Conservation (phyloP, 495 filamentous ascomycete species). For the Penicillium mononematosum region DNA sequence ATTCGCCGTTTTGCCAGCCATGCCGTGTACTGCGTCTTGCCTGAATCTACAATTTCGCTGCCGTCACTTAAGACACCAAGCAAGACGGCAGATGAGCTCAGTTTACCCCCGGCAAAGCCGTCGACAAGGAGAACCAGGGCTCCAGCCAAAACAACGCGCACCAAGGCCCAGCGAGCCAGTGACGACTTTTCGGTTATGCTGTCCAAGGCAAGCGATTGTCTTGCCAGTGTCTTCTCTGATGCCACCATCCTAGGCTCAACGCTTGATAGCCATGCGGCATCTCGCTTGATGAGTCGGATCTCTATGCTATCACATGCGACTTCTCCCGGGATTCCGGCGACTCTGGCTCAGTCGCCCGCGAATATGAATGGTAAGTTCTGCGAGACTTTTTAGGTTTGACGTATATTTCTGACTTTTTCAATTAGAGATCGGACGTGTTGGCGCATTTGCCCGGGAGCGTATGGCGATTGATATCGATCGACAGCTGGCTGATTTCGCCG, state of each 20-base stretch:
- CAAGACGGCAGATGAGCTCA: slow-evolving; percentile 24
- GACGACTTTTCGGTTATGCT: slow-evolving; percentile 45
- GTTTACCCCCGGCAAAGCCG: slow-evolving; percentile 19
- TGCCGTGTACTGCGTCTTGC: slow-evolving; percentile 82
- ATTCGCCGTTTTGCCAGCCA: slow-evolving; percentile 69
- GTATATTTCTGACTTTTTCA: slow-evolving; percentile 16
- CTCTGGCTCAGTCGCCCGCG: slow-evolving; percentile 41
- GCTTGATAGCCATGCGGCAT: slow-evolving; percentile 45
- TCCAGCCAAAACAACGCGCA: slow-evolving; percentile 29
- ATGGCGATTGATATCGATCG: slow-evolving; percentile 47
- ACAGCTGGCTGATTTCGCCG: slow-evolving; percentile 39
- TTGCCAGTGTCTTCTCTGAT: slow-evolving; percentile 39
- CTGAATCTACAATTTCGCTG: slow-evolving; percentile 86
- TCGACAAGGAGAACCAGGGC: slow-evolving; percentile 30
- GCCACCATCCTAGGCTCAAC: slow-evolving; percentile 45
- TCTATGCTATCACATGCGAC: slow-evolving; percentile 49
- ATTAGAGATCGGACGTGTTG: slow-evolving; percentile 46
- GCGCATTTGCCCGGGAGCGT: slow-evolving; percentile 45
- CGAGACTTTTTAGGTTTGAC: not conserved
- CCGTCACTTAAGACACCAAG: slow-evolving; percentile 56
- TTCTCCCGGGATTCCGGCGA: slow-evolving; percentile 28
- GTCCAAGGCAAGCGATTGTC: slow-evolving; percentile 40
- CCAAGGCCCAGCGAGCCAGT: slow-evolving; percentile 35
- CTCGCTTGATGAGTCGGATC: slow-evolving; percentile 47
- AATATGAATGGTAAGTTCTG: slow-evolving; percentile 43